These are phyloP conservation scores for Epichloe gansuensis DNA, from an alignment of 2,329 filamentous ascomycete genomes.

Conservation along the genomic window DNA sequence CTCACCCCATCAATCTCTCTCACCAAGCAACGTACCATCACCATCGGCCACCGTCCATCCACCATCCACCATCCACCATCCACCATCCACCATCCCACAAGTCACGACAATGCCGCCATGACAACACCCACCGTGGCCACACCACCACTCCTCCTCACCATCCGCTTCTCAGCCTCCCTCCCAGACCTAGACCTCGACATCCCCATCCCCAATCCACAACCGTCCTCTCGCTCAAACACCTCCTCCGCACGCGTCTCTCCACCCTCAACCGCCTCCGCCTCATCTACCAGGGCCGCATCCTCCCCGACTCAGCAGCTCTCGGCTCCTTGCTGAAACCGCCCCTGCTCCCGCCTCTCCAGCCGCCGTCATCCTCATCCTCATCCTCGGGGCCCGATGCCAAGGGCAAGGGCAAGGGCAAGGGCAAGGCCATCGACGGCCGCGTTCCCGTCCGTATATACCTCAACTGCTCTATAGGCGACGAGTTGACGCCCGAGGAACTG, in stretches of 20 bases:
- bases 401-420: slow-evolving; percentile 43
- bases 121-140: slow-evolving; percentile 10
- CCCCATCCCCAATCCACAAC: slow-evolving; percentile 55
- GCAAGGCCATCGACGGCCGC: slow-evolving; percentile 44
- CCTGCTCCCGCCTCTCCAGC: slow-evolving; percentile 45
- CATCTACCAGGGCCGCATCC: slow-evolving; percentile 79
- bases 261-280: slow-evolving; percentile 66
- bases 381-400: slow-evolving; percentile 19
- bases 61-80: neutral
- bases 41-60: too few species aligned
- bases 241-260: slow-evolving; percentile 63
- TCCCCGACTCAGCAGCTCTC: slow-evolving; percentile 61
- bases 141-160: slow-evolving; percentile 57
- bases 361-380: slow-evolving; percentile 27
- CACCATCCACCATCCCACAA: neutral
- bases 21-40: too few species aligned
- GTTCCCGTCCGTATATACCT: slow-evolving; percentile 56
- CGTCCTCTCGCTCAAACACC: slow-evolving; percentile 66
- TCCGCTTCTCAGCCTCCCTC: slow-evolving; percentile 80
- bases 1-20: neutral
- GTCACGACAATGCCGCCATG: slow-evolving; percentile 7
- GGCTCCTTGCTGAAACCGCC: slow-evolving; percentile 54
- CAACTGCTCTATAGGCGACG: slow-evolving; percentile 81
- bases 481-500: slow-evolving; percentile 57
- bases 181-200: slow-evolving; percentile 76